phyloP scores from a whole-genome alignment of 1,139 yeast genomes.

The Pichia kudriavzevii region DNA sequence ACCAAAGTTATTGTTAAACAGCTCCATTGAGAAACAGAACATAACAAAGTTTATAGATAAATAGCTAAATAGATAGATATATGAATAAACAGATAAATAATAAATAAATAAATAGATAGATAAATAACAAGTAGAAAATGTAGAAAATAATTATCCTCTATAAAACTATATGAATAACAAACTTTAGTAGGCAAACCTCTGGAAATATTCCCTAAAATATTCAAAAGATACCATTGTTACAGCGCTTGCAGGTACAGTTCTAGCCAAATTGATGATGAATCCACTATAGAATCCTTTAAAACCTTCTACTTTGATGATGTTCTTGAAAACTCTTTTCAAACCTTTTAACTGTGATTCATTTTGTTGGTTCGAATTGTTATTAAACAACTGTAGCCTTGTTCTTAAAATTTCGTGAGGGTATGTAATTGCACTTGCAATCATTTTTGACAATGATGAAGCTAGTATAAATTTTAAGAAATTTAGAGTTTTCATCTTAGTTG shows the following conservation, averaged over 20 bases:
- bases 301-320: slow-evolving; percentile 67
- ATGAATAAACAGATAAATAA: neutral
- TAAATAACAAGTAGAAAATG: neutral
- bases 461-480: slow-evolving; percentile 44
- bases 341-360: slow-evolving; percentile 24
- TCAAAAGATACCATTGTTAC: slow-evolving; percentile 93
- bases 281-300: slow-evolving; percentile 84
- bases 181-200: slow-evolving; percentile 13
- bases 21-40: neutral
- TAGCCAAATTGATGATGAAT: slow-evolving; percentile 69
- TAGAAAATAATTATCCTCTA: neutral
- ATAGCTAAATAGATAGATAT: neutral
- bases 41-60: neutral
- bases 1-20: too few relatives aligned
- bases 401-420: slow-evolving; percentile 95
- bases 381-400: slow-evolving; percentile 71
- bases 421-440: slow-evolving; percentile 82
- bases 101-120: neutral
- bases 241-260: slow-evolving; percentile 95
- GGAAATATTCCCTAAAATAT: slow-evolving; percentile 59
- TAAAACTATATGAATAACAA: neutral
- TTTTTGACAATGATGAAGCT: slow-evolving; percentile 79
- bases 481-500: slow-evolving; percentile 9
- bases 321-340: slow-evolving; percentile 38
- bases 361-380: slow-evolving; percentile 9